Base-by-base conservation (phyloP, 2,329 filamentous ascomycete genomes). In the Fusarium sp. region DNA sequence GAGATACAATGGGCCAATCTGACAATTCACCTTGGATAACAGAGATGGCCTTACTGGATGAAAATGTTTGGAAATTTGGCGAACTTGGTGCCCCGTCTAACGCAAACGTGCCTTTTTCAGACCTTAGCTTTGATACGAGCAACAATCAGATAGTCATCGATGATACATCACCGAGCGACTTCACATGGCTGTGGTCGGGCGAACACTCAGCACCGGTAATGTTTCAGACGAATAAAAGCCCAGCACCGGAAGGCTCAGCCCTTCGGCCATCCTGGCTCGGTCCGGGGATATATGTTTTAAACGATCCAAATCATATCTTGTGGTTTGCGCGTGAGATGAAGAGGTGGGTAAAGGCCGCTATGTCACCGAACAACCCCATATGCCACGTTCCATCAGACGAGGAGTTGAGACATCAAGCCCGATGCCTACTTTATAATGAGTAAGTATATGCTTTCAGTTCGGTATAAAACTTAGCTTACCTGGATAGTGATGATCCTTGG, bases 401-500 rank as follows among this genome's bases (percentile, higher is more conserved):
- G 6, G 79, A 81, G 43, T 53, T 81, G 2, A 68, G 77, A 14
- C 65, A 72, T 10, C 76, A 80, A 56, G 77, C 77, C 5, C 70
- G 76, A 4, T 75, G 73, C 30, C 75, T 80, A 15, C 58, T 80
- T n/a, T 74, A 70, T 13, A 76, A 77, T 13, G 74, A 77, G 75
- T 76, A 26, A 69, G 75, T 47, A 1, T 4, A 5, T 1, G 7
- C 39, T 14, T 4, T 17, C 2, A 0, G 8, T 14, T 5, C 1
- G 24, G 4, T 9, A 14, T 5, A 8, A 4, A 13, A 9, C 11
- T 13, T 2, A 24, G 13, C 41, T 51, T 28, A 70, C 39, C 4
- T n/a, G 15, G 1, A 2, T 50, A 86, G 84, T 54, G 86, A 87
- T 51, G 86, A 88, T 64, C 84, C 84, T 5, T 87, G 85, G 82